Evolutionary conservation across 2,329 filamentous ascomycete genomes (phyloP), one percentile per base, ranked within the genome.

Genomic region (Colletotrichum sp.): DNA sequence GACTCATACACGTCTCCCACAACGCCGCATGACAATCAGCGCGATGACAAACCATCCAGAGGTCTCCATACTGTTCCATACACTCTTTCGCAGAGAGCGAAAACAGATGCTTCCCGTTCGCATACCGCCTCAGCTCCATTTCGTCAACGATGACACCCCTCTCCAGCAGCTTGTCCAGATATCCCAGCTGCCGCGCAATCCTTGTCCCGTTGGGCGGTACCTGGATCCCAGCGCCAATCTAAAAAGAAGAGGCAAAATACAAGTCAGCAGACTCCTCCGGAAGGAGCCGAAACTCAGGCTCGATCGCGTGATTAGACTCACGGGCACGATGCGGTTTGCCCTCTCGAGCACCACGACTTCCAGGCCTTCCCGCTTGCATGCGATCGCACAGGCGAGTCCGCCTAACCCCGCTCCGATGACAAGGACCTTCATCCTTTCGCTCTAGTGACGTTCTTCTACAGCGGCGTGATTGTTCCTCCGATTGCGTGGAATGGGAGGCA

Each of bases 271-370:
- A 7, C 34, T 4, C 2, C 4, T 9, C 16, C 39, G 39, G 34
- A 27, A 39, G n/a, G 36, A 25, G 25, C 34, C 61, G 32, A 10
- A 18, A 28, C 5, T 15, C n/a, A 32, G 22, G 22, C 34, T 5
- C 3, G 8, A 30, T 39, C 8, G 25, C 32, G 22, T 39, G 25
- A 22, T 52, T 13, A 15, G 8, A 52, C 74, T 48, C 22, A 75
- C 74, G 22, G 71, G 66, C 25, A 71, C 55, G 52, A 75, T 61
- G 2, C 71, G 39, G 22, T 30, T 70, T 28, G 71, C 74, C 27
- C 71, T 65, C 48, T 76, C 74, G n/a, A 76, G 74, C n/a, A 76
- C 74, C 8, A 71, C 71, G n/a, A 75, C 74, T 15, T 76, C 74
- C 7, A 76, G n/a, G 3, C 71, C 66, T 13, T 76, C 71, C 32